Base-by-base conservation (phyloP, 2,329 filamentous ascomycete genomes). In the Ceratocystis smalleyi region DNA sequence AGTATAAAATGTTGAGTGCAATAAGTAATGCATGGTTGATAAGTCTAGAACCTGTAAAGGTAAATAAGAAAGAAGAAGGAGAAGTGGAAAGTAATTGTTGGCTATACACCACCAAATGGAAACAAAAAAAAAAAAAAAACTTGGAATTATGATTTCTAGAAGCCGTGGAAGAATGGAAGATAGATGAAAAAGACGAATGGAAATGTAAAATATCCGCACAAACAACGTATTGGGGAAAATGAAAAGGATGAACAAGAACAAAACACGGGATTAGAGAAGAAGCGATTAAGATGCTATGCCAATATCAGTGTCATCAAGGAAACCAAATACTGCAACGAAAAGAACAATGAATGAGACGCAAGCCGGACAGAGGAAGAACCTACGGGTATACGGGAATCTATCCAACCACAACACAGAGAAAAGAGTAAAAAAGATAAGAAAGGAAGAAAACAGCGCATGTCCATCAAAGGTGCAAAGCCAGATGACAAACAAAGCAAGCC, bases 11-110 rank as follows among this genome's bases (percentile, higher is more conserved):
- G 51, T 55, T 17, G 10, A 57, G 54, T 40, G 35, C 35, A 40
- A 40, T 4, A 40, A 40, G 35, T 40, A 15, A 40, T 40, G 35
- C 12, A 40, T 57, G 15, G 32, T 57, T 57, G 54, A 57, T n/a
- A 12, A 57, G 54, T 57, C 27, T 57, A 57, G 32, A 35, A 17
- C 54, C 8, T 51, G 12, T 51, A 40, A 51, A 19, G n/a, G n/a
- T 51, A 12, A 51, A 55, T 43, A 61, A 61, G 43, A 27, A 61
- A 61, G 19, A 61, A 61, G 19, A 65, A 57, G 61, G 47, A 62
- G 65, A 55, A 64, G 35, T 12, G 35, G 10, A 40, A 40, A 15
- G 4, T 15, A 40, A 15, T 5, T 40, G 10, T 40, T 40, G 35
- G 35, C 8, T 40, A 10, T 40, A 40, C 35, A 40, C 35, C 35